Evolutionary conservation across 306 rosid genomes (phyloP).

Genomic region (Alnus rubra): DNA sequence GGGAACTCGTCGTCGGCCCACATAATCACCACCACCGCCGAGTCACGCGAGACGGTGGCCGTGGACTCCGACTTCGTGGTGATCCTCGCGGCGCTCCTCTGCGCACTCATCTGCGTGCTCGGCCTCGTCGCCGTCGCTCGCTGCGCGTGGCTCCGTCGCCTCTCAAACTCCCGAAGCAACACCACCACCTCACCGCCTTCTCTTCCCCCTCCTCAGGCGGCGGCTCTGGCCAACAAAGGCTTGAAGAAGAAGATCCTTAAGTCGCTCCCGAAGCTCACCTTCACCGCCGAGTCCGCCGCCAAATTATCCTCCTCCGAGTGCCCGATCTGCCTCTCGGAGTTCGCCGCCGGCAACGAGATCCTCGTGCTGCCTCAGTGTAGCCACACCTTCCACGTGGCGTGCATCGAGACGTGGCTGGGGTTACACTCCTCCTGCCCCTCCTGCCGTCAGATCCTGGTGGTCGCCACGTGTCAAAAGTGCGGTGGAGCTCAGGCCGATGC

Average conservation of each 20-base stretch:
- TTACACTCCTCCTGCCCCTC: conserved; percentile 81
- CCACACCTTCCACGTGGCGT: conserved; percentile 67
- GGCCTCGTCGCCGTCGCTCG: conserved; percentile 73
- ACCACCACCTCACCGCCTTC: not conserved
- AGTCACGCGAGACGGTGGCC: conserved; percentile 17
- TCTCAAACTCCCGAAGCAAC: conserved; percentile 24
- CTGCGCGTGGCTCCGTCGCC: conserved; percentile 74
- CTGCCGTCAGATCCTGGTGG: conserved; percentile 73
- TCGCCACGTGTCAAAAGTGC: conserved; percentile 63
- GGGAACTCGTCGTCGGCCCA: conserved; percentile 31
- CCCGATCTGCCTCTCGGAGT: conserved; percentile 70
- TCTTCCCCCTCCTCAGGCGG: conserved; percentile 17
- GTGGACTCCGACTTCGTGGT: conserved; percentile 64
- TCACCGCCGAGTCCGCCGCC: conserved; percentile 46
- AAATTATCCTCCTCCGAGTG: conserved; percentile 63
- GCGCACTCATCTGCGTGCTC: conserved; percentile 76
- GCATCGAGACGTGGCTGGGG: conserved; percentile 84
- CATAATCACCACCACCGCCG: not conserved
- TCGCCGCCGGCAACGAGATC: conserved; percentile 67
- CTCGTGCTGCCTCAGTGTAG: conserved; percentile 80
- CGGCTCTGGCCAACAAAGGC: conserved; percentile 62
- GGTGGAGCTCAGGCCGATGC: conserved; percentile 52
- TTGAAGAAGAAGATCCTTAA: conserved; percentile 69
- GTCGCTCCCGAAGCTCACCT: conserved; percentile 68
- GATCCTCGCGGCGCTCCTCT: conserved; percentile 77